Base-by-base conservation (phyloP, 2,329 filamentous ascomycete species). In the Arthrobotrys entomopaga region DNA sequence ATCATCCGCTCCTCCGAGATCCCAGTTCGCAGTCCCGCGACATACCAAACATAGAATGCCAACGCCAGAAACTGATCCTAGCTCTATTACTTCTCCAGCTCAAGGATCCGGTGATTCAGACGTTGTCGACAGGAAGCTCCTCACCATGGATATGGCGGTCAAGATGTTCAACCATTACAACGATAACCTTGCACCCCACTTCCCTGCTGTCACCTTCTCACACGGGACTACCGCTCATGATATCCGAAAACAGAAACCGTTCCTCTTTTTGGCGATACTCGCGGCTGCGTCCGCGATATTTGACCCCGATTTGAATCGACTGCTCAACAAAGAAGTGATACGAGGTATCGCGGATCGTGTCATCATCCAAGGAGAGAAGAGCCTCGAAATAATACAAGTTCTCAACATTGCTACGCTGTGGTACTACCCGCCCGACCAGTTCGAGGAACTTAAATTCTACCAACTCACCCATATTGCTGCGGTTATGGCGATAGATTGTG, bases 101-200 rank as follows among this genome's bases (percentile, higher is more conserved):
- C 65, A 75, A 40, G 59, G 58, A 58, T 61, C 63, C 34, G 52
- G 52, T 38, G 64, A 75, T 58, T 58, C 61, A 40, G 84, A 86
- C 79, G 79, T 84, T 34, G 83, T 86, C 59, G 84, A 85, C 66
- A 80, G 82, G 57, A 82, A 82, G 1, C 69, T 90, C 15, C 82
- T 90, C 75, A 83, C 83, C 65, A 81, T 82, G 3, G 83, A 85
- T 3, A 80, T 82, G 2, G 87, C 87, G 0, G 82, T 83, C n/a
- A 82, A 82, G 19, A 82, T 89, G 49, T 79, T 79, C 42, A 71
- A 77, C 43, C 77, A 73, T 58, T 79, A 78, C 63, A 72, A 78
- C 46, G 65, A 77, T 24, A 69, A 78, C n/a, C 77, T 79, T 65
- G 67, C 76, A 2, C 77, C 74, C 5, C 69, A 78, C 46, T 77